phyloP scores from a whole-genome alignment of 768 basidiomycete species.

The Naematelia encephala region DNA sequence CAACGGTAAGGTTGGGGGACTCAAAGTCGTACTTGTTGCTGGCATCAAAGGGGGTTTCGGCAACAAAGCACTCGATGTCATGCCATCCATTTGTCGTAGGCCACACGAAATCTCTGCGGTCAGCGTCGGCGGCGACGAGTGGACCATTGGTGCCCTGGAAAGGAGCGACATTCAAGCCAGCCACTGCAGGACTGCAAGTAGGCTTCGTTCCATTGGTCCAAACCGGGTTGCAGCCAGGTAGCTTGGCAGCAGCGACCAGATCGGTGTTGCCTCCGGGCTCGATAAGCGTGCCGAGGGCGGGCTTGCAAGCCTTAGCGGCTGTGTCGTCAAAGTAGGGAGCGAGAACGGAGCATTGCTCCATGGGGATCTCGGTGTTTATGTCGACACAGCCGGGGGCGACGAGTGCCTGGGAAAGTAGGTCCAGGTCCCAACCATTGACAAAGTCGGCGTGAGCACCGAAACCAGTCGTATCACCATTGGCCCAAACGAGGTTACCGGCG shows the following conservation, averaged over 20 bases:
- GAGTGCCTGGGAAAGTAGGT: constrained; percentile 59
- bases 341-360: constrained; percentile 29
- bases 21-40: constrained; percentile 10
- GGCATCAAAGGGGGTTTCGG: not conserved
- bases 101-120: constrained; percentile 14
- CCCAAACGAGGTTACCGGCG: constrained; percentile 44
- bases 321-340: constrained; percentile 20
- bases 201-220: constrained; percentile 40
- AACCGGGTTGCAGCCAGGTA: constrained; percentile 45
- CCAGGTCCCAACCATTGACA: constrained; percentile 59
- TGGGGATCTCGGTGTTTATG: constrained; percentile 12
- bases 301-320: constrained; percentile 26
- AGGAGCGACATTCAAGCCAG: constrained; percentile 23
- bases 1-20: constrained; percentile 6
- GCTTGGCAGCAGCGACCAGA: constrained; percentile 11
- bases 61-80: constrained; percentile 2
- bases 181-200: constrained; percentile 25
- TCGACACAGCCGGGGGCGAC: constrained; percentile 43
- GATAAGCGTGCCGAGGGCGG: constrained; percentile 28
- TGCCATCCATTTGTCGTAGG: constrained; percentile 36
- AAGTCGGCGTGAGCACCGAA: constrained; percentile 56
- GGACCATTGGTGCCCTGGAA: constrained; percentile 35
- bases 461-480: constrained; percentile 64
- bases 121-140: constrained; percentile 13
- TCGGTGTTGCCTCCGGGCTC: constrained; percentile 29